A percentile compares a stretch with the other conserved stretches of the same genome.
Evolutionary conservation across 768 basidiomycete genomes (phyloP).

Genomic region (Lactifluus piperatus): DNA sequence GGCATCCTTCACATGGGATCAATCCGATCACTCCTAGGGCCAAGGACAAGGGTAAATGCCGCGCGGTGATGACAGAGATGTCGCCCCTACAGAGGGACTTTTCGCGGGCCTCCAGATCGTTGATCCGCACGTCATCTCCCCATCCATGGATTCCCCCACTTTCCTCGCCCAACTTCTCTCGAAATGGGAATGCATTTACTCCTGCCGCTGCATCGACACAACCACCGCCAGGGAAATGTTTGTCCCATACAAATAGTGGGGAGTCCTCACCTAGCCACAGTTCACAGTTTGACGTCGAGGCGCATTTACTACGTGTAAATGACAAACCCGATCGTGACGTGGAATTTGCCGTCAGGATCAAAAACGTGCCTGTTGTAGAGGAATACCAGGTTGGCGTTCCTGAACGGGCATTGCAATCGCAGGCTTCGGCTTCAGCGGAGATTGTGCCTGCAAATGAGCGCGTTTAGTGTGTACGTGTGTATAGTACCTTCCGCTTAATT

Average conservation of each 20-base stretch:
- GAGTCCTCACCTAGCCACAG: conserved; percentile 37
- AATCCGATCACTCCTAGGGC: conserved; percentile 1
- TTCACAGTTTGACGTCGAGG: conserved; percentile 52
- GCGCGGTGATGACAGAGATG: conserved; percentile 16
- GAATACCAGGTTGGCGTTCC: conserved; percentile 13
- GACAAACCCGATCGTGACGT: conserved; percentile 51
- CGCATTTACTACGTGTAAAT: conserved; percentile 43
- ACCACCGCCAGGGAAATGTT: conserved; percentile 11
- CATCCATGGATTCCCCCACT: conserved; percentile 23
- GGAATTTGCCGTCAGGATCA: conserved; percentile 47
- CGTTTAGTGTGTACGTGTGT: background rate
- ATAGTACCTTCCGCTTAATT: background rate
- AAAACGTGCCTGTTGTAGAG: conserved; percentile 31
- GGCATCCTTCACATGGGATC: conserved; percentile 25
- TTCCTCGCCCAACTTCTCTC: conserved; percentile 29
- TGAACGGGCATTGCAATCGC: background rate
- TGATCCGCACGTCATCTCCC: conserved; percentile 23
- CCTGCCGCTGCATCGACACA: conserved; percentile 34
- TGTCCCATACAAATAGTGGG: background rate
- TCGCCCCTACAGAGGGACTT: conserved; percentile 32
- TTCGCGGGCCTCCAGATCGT: conserved; percentile 24
- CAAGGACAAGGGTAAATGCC: background rate
- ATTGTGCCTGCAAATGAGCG: conserved; percentile 1
- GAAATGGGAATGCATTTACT: conserved; percentile 29
- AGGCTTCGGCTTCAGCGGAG: background rate